These are phyloP conservation scores for Chloris gayana DNA, from an alignment of 176 grass and related monocot species.

Conservation along the genomic window DNA sequence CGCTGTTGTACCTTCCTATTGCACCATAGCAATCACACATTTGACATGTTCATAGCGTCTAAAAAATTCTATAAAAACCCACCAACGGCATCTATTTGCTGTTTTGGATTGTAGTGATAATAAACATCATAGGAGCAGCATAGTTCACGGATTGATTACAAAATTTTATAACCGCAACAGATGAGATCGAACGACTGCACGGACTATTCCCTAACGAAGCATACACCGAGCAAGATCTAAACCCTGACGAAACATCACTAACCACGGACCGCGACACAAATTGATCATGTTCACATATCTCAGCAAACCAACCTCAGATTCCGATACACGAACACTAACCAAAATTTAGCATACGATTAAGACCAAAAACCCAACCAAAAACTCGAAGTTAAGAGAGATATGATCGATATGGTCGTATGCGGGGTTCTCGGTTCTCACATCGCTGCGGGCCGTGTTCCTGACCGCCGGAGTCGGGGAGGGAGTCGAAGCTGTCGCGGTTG, in stretches of 20 bases:
- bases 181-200: neutral
- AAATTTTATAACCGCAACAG: slow-evolving; percentile 5
- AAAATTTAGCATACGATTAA: neutral
- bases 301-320: neutral
- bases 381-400: neutral
- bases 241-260: slow-evolving; percentile 24
- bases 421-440: slow-evolving; percentile 50
- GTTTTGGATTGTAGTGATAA: neutral
- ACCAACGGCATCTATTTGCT: neutral
- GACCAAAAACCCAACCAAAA: neutral
- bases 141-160: neutral
- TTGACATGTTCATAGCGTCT: neutral
- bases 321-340: neutral
- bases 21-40: neutral
- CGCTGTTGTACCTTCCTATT: too few species aligned
- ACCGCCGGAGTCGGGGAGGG: slow-evolving; percentile 12
- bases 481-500: slow-evolving; percentile 41
- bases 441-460: slow-evolving; percentile 41
- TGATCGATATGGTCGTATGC: neutral
- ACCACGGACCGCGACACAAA: neutral
- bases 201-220: neutral
- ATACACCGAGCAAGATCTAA: slow-evolving; percentile 7
- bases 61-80: neutral
- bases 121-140: neutral
- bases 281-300: neutral